Evolutionary conservation across 2,329 filamentous ascomycete species (phyloP).

Genomic region (Xylaria hypoxylon): DNA sequence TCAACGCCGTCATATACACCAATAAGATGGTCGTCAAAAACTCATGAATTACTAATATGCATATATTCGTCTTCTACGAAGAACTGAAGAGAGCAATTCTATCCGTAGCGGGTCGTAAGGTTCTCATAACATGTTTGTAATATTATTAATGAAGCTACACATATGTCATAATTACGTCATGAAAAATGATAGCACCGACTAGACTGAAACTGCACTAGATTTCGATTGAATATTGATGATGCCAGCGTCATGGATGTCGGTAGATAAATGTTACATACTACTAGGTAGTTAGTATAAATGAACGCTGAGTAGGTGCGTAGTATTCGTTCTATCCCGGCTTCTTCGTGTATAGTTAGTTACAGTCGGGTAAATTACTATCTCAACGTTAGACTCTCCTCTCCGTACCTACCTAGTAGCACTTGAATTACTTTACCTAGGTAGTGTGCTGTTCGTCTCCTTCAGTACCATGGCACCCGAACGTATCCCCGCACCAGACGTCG

Average conservation of each 20-base stretch:
- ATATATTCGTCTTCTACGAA: no score
- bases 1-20: no score
- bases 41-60: no score
- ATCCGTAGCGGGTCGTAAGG: no score
- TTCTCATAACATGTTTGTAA: no score
- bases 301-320: neutral
- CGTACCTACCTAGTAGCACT: neutral
- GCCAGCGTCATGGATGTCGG: neutral
- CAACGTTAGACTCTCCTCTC: neutral
- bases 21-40: no score
- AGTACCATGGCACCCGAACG: conserved; percentile 25
- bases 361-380: neutral
- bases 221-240: neutral
- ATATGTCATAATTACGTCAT: no score
- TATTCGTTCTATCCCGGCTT: neutral
- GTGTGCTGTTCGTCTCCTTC: neutral
- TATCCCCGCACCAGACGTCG: conserved; percentile 17
- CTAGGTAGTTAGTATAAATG: neutral
- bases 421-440: neutral
- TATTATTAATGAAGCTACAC: no score
- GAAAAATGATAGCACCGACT: neutral
- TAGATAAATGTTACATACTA: neutral
- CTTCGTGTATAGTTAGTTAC: neutral
- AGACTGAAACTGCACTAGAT: no score
- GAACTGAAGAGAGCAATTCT: no score